Evolutionary conservation across 495 filamentous ascomycete species (phyloP), one percentile per base, ranked within the genome.

Genomic region (Hypoxylon trugodes): DNA sequence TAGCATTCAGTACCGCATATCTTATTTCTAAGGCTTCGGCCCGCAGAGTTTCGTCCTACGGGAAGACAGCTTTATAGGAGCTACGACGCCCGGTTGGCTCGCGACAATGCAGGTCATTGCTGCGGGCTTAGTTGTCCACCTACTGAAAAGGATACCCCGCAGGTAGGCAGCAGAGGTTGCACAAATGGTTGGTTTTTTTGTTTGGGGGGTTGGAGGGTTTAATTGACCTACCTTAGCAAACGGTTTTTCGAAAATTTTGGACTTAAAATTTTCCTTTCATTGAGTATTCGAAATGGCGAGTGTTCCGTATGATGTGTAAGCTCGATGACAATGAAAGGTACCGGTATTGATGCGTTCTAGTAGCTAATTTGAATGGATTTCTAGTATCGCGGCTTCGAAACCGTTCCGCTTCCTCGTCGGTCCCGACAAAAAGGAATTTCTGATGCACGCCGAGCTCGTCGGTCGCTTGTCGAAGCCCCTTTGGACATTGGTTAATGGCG

Each of bases 351-450:
- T n/a, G n/a, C n/a, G 4, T 15, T 15, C 3, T 21, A 3, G 7
- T 28, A 18, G 2, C 43, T 51, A 49, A 45, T 19, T 37, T 7
- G 8, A 8, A 16, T 7, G n/a, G 4, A 1, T 13, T 9, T 24
- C 26, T 18, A 67, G 64, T n/a, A 67, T 67, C 16, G 58, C 49
- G 52, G 38, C 59, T 9, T 67, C 64, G 19, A 53, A 67, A 52
- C 64, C 64, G n/a, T 67, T 67, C 28, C 32, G 47, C 10, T 53
- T 67, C 26, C 38, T 63, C 15, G 59, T 67, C 10, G 64, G 64
- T 0, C 64, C 61, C 16, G 32, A 36, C n/a, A 61, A 56, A 38
- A 66, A 59, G 24, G 61, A 66, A 32, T 69, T 57, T 30, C 33
- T 45, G 13, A 56, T 66, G 45, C 49, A 61, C 18, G 12, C 32